Conservation (phyloP, 2,329 filamentous ascomycete species). For the Botryotinia convoluta region DNA sequence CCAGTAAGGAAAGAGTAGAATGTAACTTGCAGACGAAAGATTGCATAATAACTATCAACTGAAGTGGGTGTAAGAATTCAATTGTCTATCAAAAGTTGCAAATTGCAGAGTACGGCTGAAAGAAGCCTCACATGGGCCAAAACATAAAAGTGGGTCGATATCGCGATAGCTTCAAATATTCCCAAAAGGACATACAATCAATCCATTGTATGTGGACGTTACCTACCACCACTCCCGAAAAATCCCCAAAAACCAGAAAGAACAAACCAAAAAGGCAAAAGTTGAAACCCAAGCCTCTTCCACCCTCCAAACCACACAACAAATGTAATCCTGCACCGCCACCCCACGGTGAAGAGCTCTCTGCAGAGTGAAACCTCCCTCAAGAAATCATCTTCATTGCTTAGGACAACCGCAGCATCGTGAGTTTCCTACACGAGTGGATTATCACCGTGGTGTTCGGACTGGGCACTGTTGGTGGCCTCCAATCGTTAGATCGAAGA, state of each 20-base stretch:
- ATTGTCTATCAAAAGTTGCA: background rate
- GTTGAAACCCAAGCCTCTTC: constrained; percentile 36
- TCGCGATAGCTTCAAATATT: background rate
- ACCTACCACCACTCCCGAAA: background rate
- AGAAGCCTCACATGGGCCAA: background rate
- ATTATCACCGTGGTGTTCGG: constrained; percentile 64
- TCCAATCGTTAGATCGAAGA: constrained; percentile 16
- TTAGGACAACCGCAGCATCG: constrained; percentile 62
- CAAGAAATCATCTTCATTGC: constrained; percentile 66
- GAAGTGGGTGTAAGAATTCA: background rate
- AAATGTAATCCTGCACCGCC: constrained; percentile 66
- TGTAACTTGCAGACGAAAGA: rapidly evolving
- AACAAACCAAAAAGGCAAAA: constrained; percentile 19
- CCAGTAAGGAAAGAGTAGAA: background rate
- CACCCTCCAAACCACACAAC: constrained; percentile 55
- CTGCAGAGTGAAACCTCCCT: constrained; percentile 73
- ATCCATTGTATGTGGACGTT: too few species aligned
- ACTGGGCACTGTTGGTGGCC: constrained; percentile 56
- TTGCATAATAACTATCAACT: background rate
- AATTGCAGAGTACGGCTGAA: background rate
- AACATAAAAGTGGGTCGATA: background rate
- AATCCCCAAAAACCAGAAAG: background rate
- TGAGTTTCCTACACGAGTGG: constrained; percentile 67
- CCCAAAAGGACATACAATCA: background rate
- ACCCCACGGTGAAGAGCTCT: constrained; percentile 68